Conservation (phyloP, 176 grass and related monocot genomes). For the Chrysopogon serrulatus region DNA sequence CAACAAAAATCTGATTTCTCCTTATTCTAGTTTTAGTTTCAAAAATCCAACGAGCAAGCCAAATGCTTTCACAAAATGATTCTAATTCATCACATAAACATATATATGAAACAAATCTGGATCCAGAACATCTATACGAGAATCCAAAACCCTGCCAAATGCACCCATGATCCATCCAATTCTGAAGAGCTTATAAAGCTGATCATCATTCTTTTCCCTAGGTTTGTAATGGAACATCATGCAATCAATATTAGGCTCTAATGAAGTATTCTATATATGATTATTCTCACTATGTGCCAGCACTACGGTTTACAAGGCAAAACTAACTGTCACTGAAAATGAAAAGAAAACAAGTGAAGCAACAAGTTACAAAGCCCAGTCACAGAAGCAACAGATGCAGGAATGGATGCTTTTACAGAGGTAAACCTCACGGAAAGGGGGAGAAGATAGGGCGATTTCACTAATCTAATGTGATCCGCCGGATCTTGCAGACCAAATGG, state of each 20-base stretch:
- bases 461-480: conserved; percentile 70
- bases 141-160: no score
- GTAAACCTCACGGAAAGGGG: neutral
- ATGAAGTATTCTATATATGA: neutral
- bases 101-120: no score
- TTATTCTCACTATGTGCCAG: neutral
- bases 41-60: no score
- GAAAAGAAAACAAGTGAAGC: neutral
- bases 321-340: neutral
- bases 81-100: no score
- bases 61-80: no score
- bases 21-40: no score
- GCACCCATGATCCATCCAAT: no score
- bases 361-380: neutral
- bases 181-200: neutral
- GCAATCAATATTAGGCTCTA: neutral
- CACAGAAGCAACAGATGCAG: neutral
- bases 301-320: conserved; percentile 9
- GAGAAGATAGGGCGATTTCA: neutral
- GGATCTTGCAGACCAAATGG: conserved; percentile 88
- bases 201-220: neutral
- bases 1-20: no score
- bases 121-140: no score
- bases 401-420: neutral
- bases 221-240: neutral